phyloP scores from a whole-genome alignment of 2,329 filamentous ascomycete genomes.

The Cyphellophora attinorum region DNA sequence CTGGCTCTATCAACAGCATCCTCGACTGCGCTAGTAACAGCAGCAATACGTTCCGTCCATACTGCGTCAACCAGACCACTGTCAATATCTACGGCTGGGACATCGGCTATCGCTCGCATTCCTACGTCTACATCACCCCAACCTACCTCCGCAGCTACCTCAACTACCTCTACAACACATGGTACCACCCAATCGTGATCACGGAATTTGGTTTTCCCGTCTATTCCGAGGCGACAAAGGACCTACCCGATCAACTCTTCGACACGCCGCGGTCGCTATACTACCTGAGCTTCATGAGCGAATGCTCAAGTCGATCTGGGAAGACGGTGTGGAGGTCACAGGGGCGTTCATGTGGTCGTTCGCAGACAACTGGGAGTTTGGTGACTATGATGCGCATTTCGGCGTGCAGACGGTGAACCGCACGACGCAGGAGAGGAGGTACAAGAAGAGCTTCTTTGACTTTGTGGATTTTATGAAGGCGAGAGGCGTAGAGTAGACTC shows the following conservation, averaged over 20 bases:
- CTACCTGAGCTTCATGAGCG: slow-evolving; percentile 45
- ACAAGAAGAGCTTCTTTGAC: slow-evolving; percentile 52
- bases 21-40: slow-evolving; percentile 38
- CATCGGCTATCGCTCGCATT: slow-evolving; percentile 38
- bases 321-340: slow-evolving; percentile 46
- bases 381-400: slow-evolving; percentile 37
- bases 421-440: slow-evolving; percentile 40
- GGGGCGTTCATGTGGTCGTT: slow-evolving; percentile 47
- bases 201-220: slow-evolving; percentile 52
- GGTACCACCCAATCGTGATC: slow-evolving; percentile 36
- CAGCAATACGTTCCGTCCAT: slow-evolving; percentile 38
- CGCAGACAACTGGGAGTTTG: slow-evolving; percentile 36
- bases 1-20: slow-evolving; percentile 27
- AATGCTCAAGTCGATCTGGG: slow-evolving; percentile 46
- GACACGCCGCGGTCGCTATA: slow-evolving; percentile 46
- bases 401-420: slow-evolving; percentile 49
- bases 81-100: slow-evolving; percentile 45
- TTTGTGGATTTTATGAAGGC: slow-evolving; percentile 41
- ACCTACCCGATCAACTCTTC: slow-evolving; percentile 41
- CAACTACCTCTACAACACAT: slow-evolving; percentile 52
- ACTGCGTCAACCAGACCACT: slow-evolving; percentile 42
- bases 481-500: slow-evolving; percentile 6
- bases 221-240: slow-evolving; percentile 34
- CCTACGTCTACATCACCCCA: slow-evolving; percentile 34
- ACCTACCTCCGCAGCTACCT: slow-evolving; percentile 50